Percentiles rank a stretch among this genome's conserved stretches.
Evolutionary conservation across 2,329 filamentous ascomycete species (phyloP).

Genomic region (Plectosphaerella cucumerina): DNA sequence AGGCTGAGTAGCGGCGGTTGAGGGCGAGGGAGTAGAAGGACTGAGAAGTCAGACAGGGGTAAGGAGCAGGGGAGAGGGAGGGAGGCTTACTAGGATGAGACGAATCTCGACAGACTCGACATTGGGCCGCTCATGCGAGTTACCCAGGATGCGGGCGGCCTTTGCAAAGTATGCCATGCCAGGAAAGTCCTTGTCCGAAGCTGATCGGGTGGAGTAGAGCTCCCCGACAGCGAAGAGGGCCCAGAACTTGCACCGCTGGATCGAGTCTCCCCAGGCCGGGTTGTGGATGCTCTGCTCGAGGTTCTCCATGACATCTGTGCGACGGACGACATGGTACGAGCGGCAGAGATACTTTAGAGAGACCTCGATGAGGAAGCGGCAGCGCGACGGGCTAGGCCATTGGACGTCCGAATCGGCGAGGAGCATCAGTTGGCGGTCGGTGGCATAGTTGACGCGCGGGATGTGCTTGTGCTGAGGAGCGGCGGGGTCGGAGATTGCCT

Average conservation of each 20-base stretch:
- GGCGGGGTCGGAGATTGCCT: conserved; percentile 24
- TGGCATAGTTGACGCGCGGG: conserved; percentile 26
- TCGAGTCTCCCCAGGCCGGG: conserved; percentile 23
- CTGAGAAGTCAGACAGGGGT: conserved; percentile 17
- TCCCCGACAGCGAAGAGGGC: conserved; percentile 42
- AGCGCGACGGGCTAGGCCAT: conserved; percentile 33
- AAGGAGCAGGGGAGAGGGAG: not conserved
- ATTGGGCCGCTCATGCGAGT: conserved; percentile 35
- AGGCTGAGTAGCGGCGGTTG: conserved; percentile 40
- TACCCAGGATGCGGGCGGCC: conserved; percentile 31
- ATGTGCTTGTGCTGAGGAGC: conserved; percentile 22
- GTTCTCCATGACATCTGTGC: conserved; percentile 28
- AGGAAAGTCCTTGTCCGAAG: conserved; percentile 30
- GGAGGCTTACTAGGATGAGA: conserved; percentile 34
- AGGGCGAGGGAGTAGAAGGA: conserved; percentile 38
- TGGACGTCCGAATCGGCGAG: conserved; percentile 24
- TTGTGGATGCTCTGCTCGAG: conserved; percentile 33
- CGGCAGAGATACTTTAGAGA: conserved; percentile 34
- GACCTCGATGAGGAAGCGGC: conserved; percentile 32
- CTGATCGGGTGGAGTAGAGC: conserved; percentile 36
- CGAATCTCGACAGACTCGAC: conserved; percentile 38
- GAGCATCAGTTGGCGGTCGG: conserved; percentile 21
- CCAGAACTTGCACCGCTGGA: conserved; percentile 35
- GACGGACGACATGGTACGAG: conserved; percentile 37
- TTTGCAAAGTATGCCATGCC: conserved; percentile 38